Evolutionary conservation across 1,284 basidiomycete species (phyloP).

Genomic region (Trametes versicolor): DNA sequence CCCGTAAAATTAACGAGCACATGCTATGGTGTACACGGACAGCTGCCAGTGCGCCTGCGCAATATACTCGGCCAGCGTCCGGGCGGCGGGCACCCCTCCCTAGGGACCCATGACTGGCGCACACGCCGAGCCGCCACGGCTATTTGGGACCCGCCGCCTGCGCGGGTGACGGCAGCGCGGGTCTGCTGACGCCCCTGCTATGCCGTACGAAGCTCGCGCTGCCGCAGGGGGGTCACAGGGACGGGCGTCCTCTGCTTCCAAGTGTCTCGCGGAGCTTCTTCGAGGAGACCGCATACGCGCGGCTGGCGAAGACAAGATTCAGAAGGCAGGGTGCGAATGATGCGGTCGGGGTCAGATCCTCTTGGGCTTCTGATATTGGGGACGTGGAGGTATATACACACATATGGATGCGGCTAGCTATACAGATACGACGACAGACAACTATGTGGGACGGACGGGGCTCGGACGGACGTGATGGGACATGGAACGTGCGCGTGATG

Average conservation of each 20-base stretch:
- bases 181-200: slow-evolving; percentile 20
- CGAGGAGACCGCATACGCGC: no score
- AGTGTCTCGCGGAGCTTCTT: background rate
- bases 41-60: background rate
- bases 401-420: slow-evolving; percentile 4
- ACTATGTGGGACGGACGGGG: background rate
- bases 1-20: background rate
- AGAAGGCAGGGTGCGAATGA: no score
- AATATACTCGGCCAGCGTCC: background rate
- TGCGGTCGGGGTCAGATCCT: no score
- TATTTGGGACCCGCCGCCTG: slow-evolving; percentile 12
- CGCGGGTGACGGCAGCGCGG: slow-evolving; percentile 16
- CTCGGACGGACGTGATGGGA: background rate
- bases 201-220: background rate
- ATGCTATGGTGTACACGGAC: background rate
- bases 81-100: background rate
- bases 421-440: slow-evolving; percentile 1
- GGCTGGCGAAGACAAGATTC: no score
- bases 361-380: background rate
- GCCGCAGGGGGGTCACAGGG: background rate
- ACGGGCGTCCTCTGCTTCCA: background rate
- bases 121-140: slow-evolving; percentile 20
- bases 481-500: background rate
- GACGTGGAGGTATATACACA: slow-evolving; percentile 1
- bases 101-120: slow-evolving; percentile 16